phyloP scores from a whole-genome alignment of 495 filamentous ascomycete species.

The Arthonia radiata region DNA sequence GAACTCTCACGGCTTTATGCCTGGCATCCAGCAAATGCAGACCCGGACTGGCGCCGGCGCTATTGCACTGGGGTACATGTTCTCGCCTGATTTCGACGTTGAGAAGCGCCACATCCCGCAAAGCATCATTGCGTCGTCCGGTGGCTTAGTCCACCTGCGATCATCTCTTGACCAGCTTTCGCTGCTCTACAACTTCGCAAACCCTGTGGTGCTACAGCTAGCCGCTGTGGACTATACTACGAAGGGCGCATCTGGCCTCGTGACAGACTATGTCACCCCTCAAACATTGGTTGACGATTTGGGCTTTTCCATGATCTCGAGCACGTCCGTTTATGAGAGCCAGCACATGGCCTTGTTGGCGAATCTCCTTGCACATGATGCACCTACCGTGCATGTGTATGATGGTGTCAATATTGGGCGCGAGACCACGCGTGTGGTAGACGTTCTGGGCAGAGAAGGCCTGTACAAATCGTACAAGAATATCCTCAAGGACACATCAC shows the following conservation, averaged over 20 bases:
- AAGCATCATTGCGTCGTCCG: slow-evolving; percentile 61
- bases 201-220: slow-evolving; percentile 77
- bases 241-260: slow-evolving; percentile 36
- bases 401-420: slow-evolving; percentile 71
- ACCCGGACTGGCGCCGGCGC: slow-evolving; percentile 73
- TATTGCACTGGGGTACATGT: slow-evolving; percentile 87
- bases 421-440: slow-evolving; percentile 67
- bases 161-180: slow-evolving; percentile 73
- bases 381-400: slow-evolving; percentile 78
- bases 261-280: slow-evolving; percentile 67
- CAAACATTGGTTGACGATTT: slow-evolving; percentile 74
- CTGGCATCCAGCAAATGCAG: slow-evolving; percentile 56
- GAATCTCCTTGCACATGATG: slow-evolving; percentile 50
- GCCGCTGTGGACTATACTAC: slow-evolving; percentile 75
- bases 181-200: slow-evolving; percentile 66
- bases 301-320: slow-evolving; percentile 64
- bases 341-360: slow-evolving; percentile 91
- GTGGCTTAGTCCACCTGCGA: slow-evolving; percentile 56
- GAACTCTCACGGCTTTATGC: slow-evolving; percentile 62
- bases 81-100: slow-evolving; percentile 81
- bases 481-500: slow-evolving; percentile 30
- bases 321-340: slow-evolving; percentile 62
- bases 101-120: slow-evolving; percentile 81
- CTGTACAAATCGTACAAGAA: slow-evolving; percentile 46
- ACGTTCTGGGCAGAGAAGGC: slow-evolving; percentile 49